A percentile compares a stretch with the other conserved stretches of the same genome.
Conservation (phyloP, 805 yeast genomes). For the Pichia kluyveri region DNA sequence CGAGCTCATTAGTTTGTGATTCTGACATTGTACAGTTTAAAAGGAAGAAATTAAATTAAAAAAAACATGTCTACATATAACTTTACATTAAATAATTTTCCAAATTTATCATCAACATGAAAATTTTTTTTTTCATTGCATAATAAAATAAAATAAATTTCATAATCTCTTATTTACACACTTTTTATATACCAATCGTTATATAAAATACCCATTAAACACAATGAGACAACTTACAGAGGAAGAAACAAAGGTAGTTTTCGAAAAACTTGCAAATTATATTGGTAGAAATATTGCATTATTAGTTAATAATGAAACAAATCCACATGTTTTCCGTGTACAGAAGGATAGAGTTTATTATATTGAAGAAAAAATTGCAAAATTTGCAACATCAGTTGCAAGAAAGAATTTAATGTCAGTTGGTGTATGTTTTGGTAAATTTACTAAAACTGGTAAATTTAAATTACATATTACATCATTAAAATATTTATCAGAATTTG, state of each 20-base stretch:
- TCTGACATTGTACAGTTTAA: not conserved
- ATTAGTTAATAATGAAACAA: slow-evolving; percentile 74
- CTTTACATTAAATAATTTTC: too few species aligned
- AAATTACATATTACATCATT: slow-evolving; percentile 90
- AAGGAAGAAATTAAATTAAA: not conserved
- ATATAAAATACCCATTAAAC: not conserved
- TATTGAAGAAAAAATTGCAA: slow-evolving; percentile 73
- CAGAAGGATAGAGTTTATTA: slow-evolving; percentile 97
- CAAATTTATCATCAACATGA: not conserved
- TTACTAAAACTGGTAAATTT: slow-evolving; percentile 96
- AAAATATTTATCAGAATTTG: slow-evolving; percentile 72
- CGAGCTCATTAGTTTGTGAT: not conserved
- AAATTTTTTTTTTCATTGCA: not conserved
- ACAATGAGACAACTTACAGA: slow-evolving; percentile 91
- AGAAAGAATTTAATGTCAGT: slow-evolving; percentile 86
- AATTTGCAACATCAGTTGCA: slow-evolving; percentile 83
- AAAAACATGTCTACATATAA: too few species aligned
- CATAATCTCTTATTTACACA: too few species aligned
- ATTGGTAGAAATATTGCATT: slow-evolving; percentile 92
- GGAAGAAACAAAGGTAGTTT: slow-evolving; percentile 92
- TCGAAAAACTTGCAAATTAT: slow-evolving; percentile 92
- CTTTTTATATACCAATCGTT: too few species aligned
- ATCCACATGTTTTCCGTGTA: slow-evolving; percentile 89
- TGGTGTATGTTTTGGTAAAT: slow-evolving; percentile 91
- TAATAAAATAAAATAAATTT: not conserved